Conservation (phyloP, 2,329 filamentous ascomycete genomes). For the Ceratocystis lukuohia region DNA sequence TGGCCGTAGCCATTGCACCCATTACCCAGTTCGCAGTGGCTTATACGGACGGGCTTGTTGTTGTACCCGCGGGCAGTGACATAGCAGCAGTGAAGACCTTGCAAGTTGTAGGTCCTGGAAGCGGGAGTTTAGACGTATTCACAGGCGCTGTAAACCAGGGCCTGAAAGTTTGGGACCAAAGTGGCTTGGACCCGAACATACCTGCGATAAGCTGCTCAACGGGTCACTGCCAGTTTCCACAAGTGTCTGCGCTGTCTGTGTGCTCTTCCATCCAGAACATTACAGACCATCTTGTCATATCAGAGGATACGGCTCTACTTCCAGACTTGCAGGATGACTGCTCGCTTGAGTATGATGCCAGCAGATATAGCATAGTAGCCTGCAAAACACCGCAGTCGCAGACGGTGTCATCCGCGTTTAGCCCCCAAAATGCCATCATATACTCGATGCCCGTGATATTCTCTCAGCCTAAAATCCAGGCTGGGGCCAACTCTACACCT, state of each 20-base stretch:
- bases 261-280: slow-evolving; percentile 23
- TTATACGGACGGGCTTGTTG: slow-evolving; percentile 3
- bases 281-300: slow-evolving; percentile 20
- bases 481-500: not conserved
- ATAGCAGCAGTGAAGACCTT: slow-evolving; percentile 8
- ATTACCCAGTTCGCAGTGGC: slow-evolving; percentile 18
- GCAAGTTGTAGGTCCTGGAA: not conserved
- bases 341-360: not conserved
- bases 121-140: not conserved
- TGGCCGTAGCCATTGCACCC: slow-evolving; percentile 20
- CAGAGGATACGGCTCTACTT: slow-evolving; percentile 18
- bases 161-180: not conserved
- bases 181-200: slow-evolving; percentile 2
- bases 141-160: not conserved
- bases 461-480: slow-evolving; percentile 20
- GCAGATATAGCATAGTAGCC: slow-evolving; percentile 11
- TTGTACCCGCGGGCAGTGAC: not conserved
- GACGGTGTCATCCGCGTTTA: slow-evolving; percentile 22
- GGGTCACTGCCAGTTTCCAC: slow-evolving; percentile 22
- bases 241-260: slow-evolving; percentile 21
- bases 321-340: slow-evolving; percentile 18
- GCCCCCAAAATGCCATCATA: slow-evolving; percentile 21
- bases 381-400: slow-evolving; percentile 19
- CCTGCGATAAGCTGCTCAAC: slow-evolving; percentile 15
- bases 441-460: slow-evolving; percentile 25